A percentile compares a stretch with the other conserved stretches of the same genome.
Evolutionary conservation across 345 rosid species (phyloP).

Genomic region (Syzygium aqueum): DNA sequence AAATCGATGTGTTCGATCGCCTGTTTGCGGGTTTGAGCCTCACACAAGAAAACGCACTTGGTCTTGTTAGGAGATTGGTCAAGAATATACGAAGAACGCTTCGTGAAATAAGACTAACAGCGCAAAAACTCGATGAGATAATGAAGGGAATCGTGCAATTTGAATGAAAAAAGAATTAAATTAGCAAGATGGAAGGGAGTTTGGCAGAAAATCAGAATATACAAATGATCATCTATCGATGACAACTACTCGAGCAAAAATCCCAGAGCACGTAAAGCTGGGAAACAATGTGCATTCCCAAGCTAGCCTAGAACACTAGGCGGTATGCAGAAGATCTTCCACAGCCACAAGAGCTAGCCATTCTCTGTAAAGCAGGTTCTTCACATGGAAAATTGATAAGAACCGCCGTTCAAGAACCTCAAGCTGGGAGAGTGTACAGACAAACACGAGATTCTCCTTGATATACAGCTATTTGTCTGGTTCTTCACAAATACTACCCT

Average conservation of each 20-base stretch:
- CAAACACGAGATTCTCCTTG: background rate
- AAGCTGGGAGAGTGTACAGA: background rate
- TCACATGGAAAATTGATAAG: background rate
- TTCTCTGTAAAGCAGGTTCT: background rate
- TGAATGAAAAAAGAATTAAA: background rate
- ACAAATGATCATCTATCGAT: background rate
- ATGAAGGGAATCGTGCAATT: background rate
- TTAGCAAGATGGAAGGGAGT: background rate
- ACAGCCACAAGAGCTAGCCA: background rate
- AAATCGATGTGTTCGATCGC: background rate
- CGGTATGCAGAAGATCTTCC: background rate
- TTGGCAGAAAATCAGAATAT: background rate
- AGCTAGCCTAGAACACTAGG: background rate
- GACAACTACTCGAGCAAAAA: background rate
- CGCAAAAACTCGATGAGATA: background rate
- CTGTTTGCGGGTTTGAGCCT: background rate
- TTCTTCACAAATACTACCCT: background rate
- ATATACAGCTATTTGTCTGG: background rate
- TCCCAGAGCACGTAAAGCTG: background rate
- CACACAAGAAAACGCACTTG: background rate
- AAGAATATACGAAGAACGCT: background rate
- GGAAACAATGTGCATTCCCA: background rate
- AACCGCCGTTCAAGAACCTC: background rate
- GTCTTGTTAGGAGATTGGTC: background rate
- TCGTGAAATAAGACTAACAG: background rate